phyloP scores from a whole-genome alignment of 2,329 filamentous ascomycete species.

The Penicillium sp. region DNA sequence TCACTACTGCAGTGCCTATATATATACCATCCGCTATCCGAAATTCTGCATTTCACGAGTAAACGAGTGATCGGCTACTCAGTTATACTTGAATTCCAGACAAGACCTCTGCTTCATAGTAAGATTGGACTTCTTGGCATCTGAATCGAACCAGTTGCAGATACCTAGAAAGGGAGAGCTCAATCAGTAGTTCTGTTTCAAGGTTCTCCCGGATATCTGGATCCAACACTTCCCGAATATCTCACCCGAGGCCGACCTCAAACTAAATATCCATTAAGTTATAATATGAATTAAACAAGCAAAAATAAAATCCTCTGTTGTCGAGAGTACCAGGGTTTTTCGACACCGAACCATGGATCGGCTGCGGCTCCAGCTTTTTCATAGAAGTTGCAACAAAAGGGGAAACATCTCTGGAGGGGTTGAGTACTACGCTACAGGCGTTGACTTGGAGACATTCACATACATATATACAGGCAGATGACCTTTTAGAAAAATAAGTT shows the following conservation, averaged over 20 bases:
- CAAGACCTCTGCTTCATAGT: not conserved
- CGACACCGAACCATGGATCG: constrained; percentile 5
- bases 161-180: not conserved
- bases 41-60: not conserved
- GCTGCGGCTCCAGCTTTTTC: not conserved
- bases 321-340: not conserved
- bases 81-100: not conserved
- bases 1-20: not conserved
- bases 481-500: not conserved
- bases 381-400: not conserved
- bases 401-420: not conserved
- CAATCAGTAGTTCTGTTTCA: not conserved
- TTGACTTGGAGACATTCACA: not conserved
- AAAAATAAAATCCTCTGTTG: not conserved
- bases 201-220: not conserved
- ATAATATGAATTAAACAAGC: not conserved
- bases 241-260: not conserved
- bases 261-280: no score
- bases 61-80: not conserved
- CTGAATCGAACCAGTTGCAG: not conserved
- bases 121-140: not conserved
- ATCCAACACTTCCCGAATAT: no score
- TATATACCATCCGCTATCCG: not conserved
- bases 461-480: not conserved
- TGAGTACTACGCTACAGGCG: no score